These are phyloP conservation scores for Kazachstania psychrophila DNA, from an alignment of 805 yeast genomes.

Conservation along the genomic window DNA sequence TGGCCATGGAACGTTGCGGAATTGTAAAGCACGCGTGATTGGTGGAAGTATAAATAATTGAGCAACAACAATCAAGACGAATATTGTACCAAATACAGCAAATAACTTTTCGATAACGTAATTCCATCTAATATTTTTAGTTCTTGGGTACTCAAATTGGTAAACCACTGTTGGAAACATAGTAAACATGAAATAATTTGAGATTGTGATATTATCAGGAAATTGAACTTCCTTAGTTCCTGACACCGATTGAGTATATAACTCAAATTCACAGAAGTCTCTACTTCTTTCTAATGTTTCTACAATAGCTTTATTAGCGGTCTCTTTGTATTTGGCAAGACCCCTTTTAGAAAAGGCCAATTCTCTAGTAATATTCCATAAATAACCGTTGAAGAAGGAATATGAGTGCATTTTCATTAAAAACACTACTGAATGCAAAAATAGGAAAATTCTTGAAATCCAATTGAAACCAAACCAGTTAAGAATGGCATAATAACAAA, in stretches of 20 bases:
- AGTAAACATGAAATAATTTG: constrained; percentile 65
- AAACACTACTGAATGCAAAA: constrained; percentile 75
- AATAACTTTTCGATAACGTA: constrained; percentile 59
- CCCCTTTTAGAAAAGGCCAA: constrained; percentile 40
- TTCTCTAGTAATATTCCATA: constrained; percentile 58
- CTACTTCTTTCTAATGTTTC: constrained; percentile 40
- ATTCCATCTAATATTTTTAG: constrained; percentile 53
- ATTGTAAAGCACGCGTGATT: constrained; percentile 47
- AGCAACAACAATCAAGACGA: constrained; percentile 71
- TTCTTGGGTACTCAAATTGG: constrained; percentile 75
- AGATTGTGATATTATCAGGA: constrained; percentile 61
- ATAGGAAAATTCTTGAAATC: constrained; percentile 81
- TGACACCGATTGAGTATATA: constrained; percentile 44
- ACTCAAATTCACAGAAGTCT: constrained; percentile 64
- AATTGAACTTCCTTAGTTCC: constrained; percentile 31
- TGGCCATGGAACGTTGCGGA: constrained; percentile 33
- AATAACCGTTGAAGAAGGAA: constrained; percentile 83
- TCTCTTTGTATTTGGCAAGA: constrained; percentile 33
- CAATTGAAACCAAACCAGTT: constrained; percentile 52
- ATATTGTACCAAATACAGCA: constrained; percentile 82
- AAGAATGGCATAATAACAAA: constrained; percentile 46
- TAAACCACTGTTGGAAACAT: constrained; percentile 87
- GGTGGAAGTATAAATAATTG: constrained; percentile 69
- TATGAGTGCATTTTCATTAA: constrained; percentile 95
- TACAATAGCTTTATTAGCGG: constrained; percentile 19